Conservation (phyloP, 1,284 basidiomycete genomes). For the Boletellus sp. region DNA sequence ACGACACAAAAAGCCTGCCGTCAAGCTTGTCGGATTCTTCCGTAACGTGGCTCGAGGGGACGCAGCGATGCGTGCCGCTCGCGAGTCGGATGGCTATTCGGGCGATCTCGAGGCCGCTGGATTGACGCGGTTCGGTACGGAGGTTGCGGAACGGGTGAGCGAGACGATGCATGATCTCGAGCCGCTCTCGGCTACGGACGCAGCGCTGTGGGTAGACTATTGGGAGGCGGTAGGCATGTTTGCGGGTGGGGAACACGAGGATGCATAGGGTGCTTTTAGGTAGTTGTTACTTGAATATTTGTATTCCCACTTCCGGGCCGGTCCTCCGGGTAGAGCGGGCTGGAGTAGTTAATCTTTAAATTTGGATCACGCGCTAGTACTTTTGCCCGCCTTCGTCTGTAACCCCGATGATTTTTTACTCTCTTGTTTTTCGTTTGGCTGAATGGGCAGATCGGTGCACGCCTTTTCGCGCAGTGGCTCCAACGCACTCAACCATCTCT, state of each 20-base stretch:
- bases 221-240: slow-evolving; percentile 11
- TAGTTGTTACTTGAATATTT: too few relatives aligned
- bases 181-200: slow-evolving; percentile 14
- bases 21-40: slow-evolving; percentile 19
- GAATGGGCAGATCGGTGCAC: too few relatives aligned
- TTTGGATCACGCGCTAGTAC: too few relatives aligned
- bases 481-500: too few relatives aligned
- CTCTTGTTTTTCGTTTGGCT: too few relatives aligned
- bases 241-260: neutral
- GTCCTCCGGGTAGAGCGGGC: too few relatives aligned
- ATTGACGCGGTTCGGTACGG: slow-evolving; percentile 8
- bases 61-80: neutral
- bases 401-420: too few relatives aligned
- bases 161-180: slow-evolving; percentile 17
- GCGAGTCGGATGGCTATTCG: neutral
- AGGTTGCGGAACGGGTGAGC: slow-evolving; percentile 10
- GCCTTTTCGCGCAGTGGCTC: too few relatives aligned
- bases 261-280: too few relatives aligned
- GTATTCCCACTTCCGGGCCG: too few relatives aligned
- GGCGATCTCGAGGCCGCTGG: slow-evolving; percentile 3
- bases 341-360: too few relatives aligned
- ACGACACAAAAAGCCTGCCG: slow-evolving; percentile 9
- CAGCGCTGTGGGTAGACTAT: slow-evolving; percentile 19
- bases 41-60: slow-evolving; percentile 8
- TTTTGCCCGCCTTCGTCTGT: too few relatives aligned